Conservation (phyloP, 306 rosid species). For the Luffa aegyptiaca region DNA sequence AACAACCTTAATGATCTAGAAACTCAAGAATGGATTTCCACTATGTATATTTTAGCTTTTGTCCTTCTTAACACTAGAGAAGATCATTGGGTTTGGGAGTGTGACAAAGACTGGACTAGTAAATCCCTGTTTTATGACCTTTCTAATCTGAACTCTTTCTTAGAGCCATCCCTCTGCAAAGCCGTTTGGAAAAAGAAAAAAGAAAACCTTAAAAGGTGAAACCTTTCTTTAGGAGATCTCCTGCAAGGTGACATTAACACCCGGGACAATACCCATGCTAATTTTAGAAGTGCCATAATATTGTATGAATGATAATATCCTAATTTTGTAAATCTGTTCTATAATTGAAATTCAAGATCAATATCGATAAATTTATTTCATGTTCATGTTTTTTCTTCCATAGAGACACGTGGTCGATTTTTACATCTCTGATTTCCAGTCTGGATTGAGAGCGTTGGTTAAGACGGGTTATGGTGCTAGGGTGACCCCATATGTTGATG, state of each 20-base stretch:
- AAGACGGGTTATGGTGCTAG: constrained; percentile 89
- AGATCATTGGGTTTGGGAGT: background rate
- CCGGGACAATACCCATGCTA: background rate
- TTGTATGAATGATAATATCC: background rate
- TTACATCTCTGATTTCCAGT: constrained; percentile 98
- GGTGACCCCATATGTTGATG: constrained; percentile 90
- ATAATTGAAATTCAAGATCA: background rate
- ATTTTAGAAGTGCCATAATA: background rate
- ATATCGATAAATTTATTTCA: background rate
- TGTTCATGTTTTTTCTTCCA: background rate
- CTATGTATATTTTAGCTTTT: background rate
- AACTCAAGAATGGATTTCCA: background rate
- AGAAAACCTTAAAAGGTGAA: background rate
- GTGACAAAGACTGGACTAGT: background rate
- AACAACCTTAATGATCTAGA: background rate
- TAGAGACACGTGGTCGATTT: constrained; percentile 95
- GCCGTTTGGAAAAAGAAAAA: background rate
- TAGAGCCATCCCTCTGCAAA: background rate
- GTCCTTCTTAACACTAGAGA: background rate
- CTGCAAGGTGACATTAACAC: background rate
- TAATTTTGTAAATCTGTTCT: background rate
- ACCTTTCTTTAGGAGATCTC: background rate
- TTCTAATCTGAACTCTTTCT: background rate
- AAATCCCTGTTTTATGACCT: background rate
- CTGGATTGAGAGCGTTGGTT: constrained; percentile 96